These are phyloP conservation scores for Cyberlindnera amylophila DNA, from an alignment of 805 yeast species.

Conservation along the genomic window DNA sequence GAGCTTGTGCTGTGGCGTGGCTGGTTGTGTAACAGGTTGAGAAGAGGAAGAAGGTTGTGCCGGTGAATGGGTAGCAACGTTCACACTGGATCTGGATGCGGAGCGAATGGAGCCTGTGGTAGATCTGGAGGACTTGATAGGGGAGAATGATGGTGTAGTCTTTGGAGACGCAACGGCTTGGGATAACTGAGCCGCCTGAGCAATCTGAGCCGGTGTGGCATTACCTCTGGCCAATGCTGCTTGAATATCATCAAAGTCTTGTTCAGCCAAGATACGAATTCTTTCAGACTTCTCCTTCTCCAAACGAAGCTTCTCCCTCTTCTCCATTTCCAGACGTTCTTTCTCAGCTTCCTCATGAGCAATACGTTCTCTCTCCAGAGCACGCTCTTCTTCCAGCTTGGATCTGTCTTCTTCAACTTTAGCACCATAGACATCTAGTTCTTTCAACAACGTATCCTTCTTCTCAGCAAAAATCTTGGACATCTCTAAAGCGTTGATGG, in stretches of 20 bases:
- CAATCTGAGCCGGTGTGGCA: neutral
- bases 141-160: neutral
- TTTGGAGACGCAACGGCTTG: neutral
- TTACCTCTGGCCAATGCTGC: neutral
- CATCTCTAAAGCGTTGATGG: conserved; percentile 52
- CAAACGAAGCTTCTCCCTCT: neutral
- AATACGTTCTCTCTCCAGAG: neutral
- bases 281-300: neutral
- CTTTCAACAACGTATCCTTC: conserved; percentile 20
- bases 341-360: neutral
- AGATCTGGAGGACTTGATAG: no score
- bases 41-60: neutral
- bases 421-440: conserved; percentile 13
- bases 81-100: neutral
- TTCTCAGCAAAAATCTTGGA: conserved; percentile 34
- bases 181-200: neutral
- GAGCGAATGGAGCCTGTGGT: neutral
- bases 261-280: neutral
- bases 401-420: conserved; percentile 5
- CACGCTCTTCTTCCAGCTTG: neutral
- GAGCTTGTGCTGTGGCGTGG: neutral
- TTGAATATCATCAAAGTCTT: neutral
- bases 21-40: neutral
- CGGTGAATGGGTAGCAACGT: neutral
- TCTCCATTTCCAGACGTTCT: neutral